phyloP scores from a whole-genome alignment of 2,329 filamentous ascomycete genomes.

The Thielaviopsis populi region DNA sequence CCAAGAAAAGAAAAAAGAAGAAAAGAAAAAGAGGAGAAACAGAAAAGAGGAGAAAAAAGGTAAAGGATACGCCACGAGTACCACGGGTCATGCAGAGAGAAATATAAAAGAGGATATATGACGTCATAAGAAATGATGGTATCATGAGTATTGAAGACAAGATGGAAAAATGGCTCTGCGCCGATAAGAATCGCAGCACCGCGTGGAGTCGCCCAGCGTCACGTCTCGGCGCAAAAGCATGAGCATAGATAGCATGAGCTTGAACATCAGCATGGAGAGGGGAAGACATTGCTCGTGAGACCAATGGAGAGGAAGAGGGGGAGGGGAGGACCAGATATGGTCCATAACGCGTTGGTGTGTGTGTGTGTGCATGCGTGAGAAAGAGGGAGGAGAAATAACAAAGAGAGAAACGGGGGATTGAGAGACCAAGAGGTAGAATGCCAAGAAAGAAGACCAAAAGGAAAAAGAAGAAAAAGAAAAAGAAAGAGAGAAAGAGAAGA shows the following conservation, averaged over 20 bases:
- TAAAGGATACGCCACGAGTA: neutral
- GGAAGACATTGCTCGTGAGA: neutral
- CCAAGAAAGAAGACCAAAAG: neutral
- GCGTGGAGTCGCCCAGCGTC: neutral
- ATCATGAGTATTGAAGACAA: slow-evolving; percentile 8
- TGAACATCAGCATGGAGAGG: neutral
- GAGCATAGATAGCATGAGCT: neutral
- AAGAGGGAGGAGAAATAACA: neutral
- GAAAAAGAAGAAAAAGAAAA: slow-evolving; percentile 2
- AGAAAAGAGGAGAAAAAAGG: neutral
- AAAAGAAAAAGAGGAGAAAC: neutral
- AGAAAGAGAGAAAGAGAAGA: neutral
- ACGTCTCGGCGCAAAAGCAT: neutral
- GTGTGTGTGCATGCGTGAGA: neutral
- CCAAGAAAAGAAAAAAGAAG: neutral
- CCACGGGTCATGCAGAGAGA: neutral
- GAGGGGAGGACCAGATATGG: neutral
- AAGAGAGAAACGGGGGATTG: neutral
- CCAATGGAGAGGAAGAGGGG: neutral
- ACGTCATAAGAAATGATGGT: slow-evolving; percentile 12
- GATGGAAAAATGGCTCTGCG: neutral
- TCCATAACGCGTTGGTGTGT: neutral
- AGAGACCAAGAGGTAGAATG: neutral
- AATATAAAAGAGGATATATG: neutral
- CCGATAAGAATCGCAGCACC: neutral